phyloP scores from a whole-genome alignment of 2,329 filamentous ascomycete genomes.

The Parascedosporium putredinis region DNA sequence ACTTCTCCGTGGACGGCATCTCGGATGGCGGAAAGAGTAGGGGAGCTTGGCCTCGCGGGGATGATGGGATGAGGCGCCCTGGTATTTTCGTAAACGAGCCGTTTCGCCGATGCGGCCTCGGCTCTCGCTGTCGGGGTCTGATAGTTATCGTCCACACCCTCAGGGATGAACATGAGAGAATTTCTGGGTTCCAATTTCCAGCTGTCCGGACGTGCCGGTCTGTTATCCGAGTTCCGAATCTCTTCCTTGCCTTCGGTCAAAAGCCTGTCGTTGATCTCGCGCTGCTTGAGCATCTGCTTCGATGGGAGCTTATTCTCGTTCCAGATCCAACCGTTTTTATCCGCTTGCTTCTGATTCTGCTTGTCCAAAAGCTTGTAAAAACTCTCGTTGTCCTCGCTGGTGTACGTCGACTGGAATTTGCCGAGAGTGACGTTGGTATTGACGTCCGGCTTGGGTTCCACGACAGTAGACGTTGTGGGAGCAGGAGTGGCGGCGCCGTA shows the following conservation, averaged over 20 bases:
- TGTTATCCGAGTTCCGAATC: conserved; percentile 56
- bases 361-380: conserved; percentile 88
- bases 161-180: conserved; percentile 73
- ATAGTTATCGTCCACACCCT: conserved; percentile 48
- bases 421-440: conserved; percentile 73
- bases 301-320: conserved; percentile 74
- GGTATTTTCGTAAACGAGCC: conserved; percentile 75
- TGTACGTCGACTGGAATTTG: conserved; percentile 86
- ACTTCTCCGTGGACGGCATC: conserved; percentile 73
- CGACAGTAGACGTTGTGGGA: conserved; percentile 35
- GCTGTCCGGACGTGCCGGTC: conserved; percentile 65
- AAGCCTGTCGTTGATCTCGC: conserved; percentile 47
- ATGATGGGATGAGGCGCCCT: conserved; percentile 48
- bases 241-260: conserved; percentile 37
- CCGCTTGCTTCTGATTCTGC: conserved; percentile 73
- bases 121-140: conserved; percentile 57
- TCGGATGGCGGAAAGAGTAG: conserved; percentile 72
- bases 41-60: conserved; percentile 52
- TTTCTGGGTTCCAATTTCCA: conserved; percentile 73
- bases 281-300: conserved; percentile 65
- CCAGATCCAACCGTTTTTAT: conserved; percentile 87
- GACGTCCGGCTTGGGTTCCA: conserved; percentile 36
- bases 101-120: conserved; percentile 61
- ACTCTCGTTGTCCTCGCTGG: conserved; percentile 94
- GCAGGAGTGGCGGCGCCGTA: conserved; percentile 66